phyloP scores from a whole-genome alignment of 345 rosid genomes.

The Erucastrum elatum region DNA sequence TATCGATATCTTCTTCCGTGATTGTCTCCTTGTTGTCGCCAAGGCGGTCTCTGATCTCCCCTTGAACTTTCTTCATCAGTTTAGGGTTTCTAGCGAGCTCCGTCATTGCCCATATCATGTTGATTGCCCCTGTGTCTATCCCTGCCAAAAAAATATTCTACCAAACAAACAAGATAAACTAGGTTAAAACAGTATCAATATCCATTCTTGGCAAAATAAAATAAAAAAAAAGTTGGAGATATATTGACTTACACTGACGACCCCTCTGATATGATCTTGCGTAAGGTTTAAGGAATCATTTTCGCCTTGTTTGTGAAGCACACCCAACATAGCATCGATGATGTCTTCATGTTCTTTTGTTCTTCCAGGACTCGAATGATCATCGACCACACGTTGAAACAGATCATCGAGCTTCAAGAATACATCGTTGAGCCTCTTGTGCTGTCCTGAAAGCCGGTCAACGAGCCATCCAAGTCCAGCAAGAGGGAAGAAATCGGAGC shows the following conservation, averaged over 20 bases:
- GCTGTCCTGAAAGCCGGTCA: constrained; percentile 39
- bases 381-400: constrained; percentile 37
- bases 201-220: no score
- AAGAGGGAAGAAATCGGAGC: constrained; percentile 27
- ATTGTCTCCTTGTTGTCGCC: constrained; percentile 33
- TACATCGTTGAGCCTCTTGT: constrained; percentile 34
- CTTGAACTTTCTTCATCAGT: constrained; percentile 43
- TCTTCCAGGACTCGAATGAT: constrained; percentile 43
- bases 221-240: not conserved
- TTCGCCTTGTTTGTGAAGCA: constrained; percentile 6
- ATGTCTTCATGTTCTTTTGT: constrained; percentile 15
- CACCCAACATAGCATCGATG: constrained; percentile 35
- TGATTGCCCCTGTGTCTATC: constrained; percentile 43
- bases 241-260: constrained; percentile 43
- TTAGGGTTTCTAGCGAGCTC: constrained; percentile 38
- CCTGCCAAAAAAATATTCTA: constrained; percentile 49
- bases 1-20: constrained; percentile 33
- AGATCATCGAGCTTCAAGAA: constrained; percentile 32
- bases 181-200: not conserved
- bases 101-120: constrained; percentile 53
- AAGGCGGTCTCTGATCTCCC: constrained; percentile 32
- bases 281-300: constrained; percentile 33
- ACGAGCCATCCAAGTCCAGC: constrained; percentile 49
- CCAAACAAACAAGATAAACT: not conserved
- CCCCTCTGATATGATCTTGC: constrained; percentile 47